Evolutionary conservation across 371 early-diverging fungal genomes (phyloP), one percentile per base, ranked within the genome.

Genomic region (Thermomucor indicae-seudaticae): DNA sequence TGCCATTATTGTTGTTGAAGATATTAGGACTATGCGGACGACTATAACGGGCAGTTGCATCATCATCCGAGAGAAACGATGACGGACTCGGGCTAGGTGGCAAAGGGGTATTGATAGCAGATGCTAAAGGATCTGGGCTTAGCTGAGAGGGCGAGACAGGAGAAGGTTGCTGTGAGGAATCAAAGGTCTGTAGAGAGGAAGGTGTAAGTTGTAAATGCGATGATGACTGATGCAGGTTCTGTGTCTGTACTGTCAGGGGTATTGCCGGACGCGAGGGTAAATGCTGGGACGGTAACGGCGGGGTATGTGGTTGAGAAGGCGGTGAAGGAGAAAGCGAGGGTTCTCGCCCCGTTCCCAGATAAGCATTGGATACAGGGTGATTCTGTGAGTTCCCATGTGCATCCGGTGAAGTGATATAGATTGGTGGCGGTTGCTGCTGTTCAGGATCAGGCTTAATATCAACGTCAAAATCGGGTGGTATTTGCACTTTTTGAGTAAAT

Each of bases 381-480:
- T 6, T 35, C n/a, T n/a, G n/a, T n/a, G n/a, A n/a, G 42, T 27
- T 32, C 16, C 43, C 35, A 6, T 22, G 35, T 8, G 53, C 29
- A 17, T 78, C 80, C 19, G 79, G 79, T 14, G 76, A 74, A 5
- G 80, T 81, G 48, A 81, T 71, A 46, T 75, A 79, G 50, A 81
- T 84, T 5, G 80, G 74, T 22, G 83, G 70, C 17, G 70, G 79
- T 34, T 73, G 66, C 29, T 80, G n/a, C n/a, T n/a, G 79, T 30
- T 58, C 37, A 14, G 43, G 35, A 43, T 54, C 54, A 41, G 47
- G 31, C 39, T 54, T 54, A 8, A 51, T 31, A 24, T 78, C 78
- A 53, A 74, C 64, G 22, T 67, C 63, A 30, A 71, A 62, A 34
- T 72, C 79, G 38, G 63, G 60, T 8, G 78, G 78, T 22, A 78